Evolutionary conservation across 1,284 basidiomycete genomes (phyloP), one percentile per base, ranked within the genome.

Genomic region (Microbotryum saponariae): DNA sequence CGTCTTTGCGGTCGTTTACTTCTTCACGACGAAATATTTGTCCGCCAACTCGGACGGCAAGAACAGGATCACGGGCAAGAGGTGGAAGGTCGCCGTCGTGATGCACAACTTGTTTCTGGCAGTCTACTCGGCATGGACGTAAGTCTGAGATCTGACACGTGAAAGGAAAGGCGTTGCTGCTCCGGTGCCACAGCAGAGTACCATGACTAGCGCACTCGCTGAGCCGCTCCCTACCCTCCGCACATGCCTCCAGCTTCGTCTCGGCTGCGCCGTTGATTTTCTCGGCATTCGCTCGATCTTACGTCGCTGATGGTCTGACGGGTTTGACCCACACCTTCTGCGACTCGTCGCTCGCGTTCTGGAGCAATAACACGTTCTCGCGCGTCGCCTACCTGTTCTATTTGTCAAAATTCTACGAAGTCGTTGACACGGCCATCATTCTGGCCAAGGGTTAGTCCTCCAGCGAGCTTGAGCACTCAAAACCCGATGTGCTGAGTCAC

Each of bases 321-420:
- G 74, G 74, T 0, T 53, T 74, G 12, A 61, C 68, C 31, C 72
- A 72, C 51, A 73, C 72, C 16, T 73, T 71, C 67, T 76, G 75
- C 67, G 74, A 74, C 27, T 72, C 73, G 25, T 70, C 69, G 18
- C 70, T 71, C 54, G 67, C 72, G 14, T 56, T 72, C 18, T 73
- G 73, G 57, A 58, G 61, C 3, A 69, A 51, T 21, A 37, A 54
- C 12, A 54, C 68, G 3, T 72, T 76, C 31, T 70, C 70, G 46
- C 59, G 64, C 4, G 73, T 64, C 47, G 67, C 69, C 29, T 76
- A 70, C 65, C 64, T 73, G 29, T 76, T 76, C 66, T 75, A 76
- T 66, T 55, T 74, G 25, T 68, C 64, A 62, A 76, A 76, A 63
- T 75, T 71, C 69, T 75, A 73, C 71, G 74, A 75, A 58, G 69